Percentiles rank a stretch among this genome's conserved stretches.
phyloP scores from a whole-genome alignment of 2,329 filamentous ascomycete species.

The Delphinella strobiligena region DNA sequence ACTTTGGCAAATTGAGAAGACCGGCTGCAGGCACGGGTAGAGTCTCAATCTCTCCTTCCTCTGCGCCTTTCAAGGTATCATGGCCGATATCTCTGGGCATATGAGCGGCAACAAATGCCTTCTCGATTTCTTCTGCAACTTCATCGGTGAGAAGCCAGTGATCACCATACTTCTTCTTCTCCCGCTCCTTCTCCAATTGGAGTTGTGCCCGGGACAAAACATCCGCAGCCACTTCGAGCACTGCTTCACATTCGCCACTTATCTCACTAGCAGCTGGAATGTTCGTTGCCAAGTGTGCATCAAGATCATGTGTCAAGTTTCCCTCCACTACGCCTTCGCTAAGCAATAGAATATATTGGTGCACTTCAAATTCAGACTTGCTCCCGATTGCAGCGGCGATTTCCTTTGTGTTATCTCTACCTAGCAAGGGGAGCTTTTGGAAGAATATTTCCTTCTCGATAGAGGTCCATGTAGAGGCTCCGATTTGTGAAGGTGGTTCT shows the following conservation, averaged over 20 bases:
- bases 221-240: slow-evolving; percentile 58
- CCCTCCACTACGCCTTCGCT: slow-evolving; percentile 34
- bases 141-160: slow-evolving; percentile 51
- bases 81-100: neutral
- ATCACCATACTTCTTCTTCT: slow-evolving; percentile 48
- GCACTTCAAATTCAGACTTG: slow-evolving; percentile 65
- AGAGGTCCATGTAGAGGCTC: slow-evolving; percentile 56
- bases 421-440: slow-evolving; percentile 49
- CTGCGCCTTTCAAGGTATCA: neutral
- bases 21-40: slow-evolving; percentile 35
- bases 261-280: slow-evolving; percentile 64
- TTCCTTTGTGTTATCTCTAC: slow-evolving; percentile 47
- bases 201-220: slow-evolving; percentile 54
- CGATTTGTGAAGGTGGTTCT: slow-evolving; percentile 46
- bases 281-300: slow-evolving; percentile 38
- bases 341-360: slow-evolving; percentile 55
- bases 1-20: slow-evolving; percentile 47
- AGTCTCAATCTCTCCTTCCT: neutral
- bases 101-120: slow-evolving; percentile 3
- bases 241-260: slow-evolving; percentile 49
- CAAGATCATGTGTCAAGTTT: slow-evolving; percentile 21
- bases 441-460: slow-evolving; percentile 63
- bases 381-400: slow-evolving; percentile 53
- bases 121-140: slow-evolving; percentile 23
- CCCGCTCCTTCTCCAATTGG: slow-evolving; percentile 45